A percentile compares a stretch with the other conserved stretches of the same genome.
Conservation (phyloP, 495 filamentous ascomycete genomes). For the Lepraria neglecta region DNA sequence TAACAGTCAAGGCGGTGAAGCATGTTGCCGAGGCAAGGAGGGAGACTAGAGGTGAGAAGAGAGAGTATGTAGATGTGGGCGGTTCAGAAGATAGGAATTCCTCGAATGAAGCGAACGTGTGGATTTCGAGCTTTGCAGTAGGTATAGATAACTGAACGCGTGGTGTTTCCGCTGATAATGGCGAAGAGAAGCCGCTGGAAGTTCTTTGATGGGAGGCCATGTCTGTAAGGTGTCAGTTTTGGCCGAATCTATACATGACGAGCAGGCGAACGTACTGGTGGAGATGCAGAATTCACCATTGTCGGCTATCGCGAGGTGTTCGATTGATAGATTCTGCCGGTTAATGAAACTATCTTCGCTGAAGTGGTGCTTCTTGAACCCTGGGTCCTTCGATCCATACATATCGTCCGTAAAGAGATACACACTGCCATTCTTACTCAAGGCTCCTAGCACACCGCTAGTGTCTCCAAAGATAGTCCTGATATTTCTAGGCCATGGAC, state of each 20-base stretch:
- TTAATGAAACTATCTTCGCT: constrained; percentile 11
- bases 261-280: constrained; percentile 6
- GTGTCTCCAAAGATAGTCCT: constrained; percentile 24
- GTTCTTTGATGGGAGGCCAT: background rate
- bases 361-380: constrained; percentile 13
- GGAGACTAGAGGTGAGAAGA: constrained; percentile 34
- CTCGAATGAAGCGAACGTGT: constrained; percentile 16
- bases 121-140: constrained; percentile 13
- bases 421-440: constrained; percentile 18
- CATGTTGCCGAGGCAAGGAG: constrained; percentile 45
- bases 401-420: constrained; percentile 3
- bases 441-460: constrained; percentile 24
- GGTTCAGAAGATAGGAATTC: constrained; percentile 12
- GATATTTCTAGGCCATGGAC: constrained; percentile 13
- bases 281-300: constrained; percentile 24
- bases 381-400: background rate
- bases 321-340: constrained; percentile 9
- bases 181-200: background rate
- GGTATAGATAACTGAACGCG: constrained; percentile 4
- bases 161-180: background rate
- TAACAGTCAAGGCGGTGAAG: constrained; percentile 46
- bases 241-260: background rate
- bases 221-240: constrained; percentile 2
- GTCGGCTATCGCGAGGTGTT: constrained; percentile 24
- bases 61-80: constrained; percentile 23